Percentiles rank a stretch among this genome's conserved stretches.
Evolutionary conservation across 768 basidiomycete species (phyloP).

Genomic region (Mycena belliarum): DNA sequence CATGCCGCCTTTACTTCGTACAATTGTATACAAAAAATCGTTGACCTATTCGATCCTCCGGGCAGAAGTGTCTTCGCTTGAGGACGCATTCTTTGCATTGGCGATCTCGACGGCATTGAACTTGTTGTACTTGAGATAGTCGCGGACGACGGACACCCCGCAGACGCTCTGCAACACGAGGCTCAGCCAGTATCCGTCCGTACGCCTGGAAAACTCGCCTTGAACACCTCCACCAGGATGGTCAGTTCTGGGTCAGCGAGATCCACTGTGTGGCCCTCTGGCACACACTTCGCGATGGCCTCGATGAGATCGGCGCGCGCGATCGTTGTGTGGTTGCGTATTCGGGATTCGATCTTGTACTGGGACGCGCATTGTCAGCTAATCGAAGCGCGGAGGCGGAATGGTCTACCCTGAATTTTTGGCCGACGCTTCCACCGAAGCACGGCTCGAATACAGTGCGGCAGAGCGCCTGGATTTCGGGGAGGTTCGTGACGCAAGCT

Average conservation of each 20-base stretch:
- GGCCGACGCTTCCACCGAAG: slow-evolving; percentile 46
- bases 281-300: slow-evolving; percentile 70
- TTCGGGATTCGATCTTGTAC: slow-evolving; percentile 81
- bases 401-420: slow-evolving; percentile 46
- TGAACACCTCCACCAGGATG: slow-evolving; percentile 81
- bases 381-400: background rate
- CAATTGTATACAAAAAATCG: background rate
- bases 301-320: slow-evolving; percentile 61
- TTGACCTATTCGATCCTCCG: slow-evolving; percentile 5
- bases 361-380: slow-evolving; percentile 27
- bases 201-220: slow-evolving; percentile 45
- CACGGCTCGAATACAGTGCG: slow-evolving; percentile 52
- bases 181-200: background rate
- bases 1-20: too few species aligned
- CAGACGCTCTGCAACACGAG: slow-evolving; percentile 60
- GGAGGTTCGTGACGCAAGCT: slow-evolving; percentile 65
- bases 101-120: slow-evolving; percentile 82
- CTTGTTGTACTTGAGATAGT: slow-evolving; percentile 71
- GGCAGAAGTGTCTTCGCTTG: background rate
- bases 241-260: slow-evolving; percentile 70
- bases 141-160: slow-evolving; percentile 70
- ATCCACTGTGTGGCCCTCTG: slow-evolving; percentile 65
- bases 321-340: slow-evolving; percentile 77
- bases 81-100: slow-evolving; percentile 28
- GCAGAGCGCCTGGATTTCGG: slow-evolving; percentile 69